Conservation (phyloP, 108 stramenopile species). For the Cyclotella sp. region DNA sequence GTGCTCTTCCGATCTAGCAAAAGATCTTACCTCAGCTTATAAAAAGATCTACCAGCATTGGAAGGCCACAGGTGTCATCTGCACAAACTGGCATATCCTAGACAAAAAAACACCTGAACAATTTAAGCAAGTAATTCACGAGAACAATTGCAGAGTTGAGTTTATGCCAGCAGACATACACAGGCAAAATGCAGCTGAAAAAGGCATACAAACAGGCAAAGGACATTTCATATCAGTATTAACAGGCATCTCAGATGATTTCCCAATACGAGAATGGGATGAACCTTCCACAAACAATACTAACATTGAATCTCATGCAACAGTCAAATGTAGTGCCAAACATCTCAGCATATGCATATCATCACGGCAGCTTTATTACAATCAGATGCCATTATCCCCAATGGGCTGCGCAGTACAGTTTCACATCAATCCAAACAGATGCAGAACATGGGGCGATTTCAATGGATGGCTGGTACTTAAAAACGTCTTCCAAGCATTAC, state of each 20-base stretch:
- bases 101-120: constrained; percentile 34
- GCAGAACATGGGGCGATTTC: constrained; percentile 21
- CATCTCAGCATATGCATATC: constrained; percentile 23
- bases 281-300: constrained; percentile 38
- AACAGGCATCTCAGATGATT: constrained; percentile 19
- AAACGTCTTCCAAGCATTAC: constrained; percentile 30
- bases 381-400: constrained; percentile 53
- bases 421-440: constrained; percentile 24
- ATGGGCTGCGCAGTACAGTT: constrained; percentile 38
- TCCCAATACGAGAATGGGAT: constrained; percentile 47
- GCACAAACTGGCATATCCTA: constrained; percentile 18
- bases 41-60: neutral
- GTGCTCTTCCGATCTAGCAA: no score
- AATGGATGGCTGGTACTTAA: constrained; percentile 27
- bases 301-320: constrained; percentile 47
- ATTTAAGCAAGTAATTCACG: constrained; percentile 22
- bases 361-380: constrained; percentile 37
- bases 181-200: constrained; percentile 52
- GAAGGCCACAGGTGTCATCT: neutral
- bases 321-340: constrained; percentile 26
- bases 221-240: constrained; percentile 55
- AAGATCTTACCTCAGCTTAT: neutral
- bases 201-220: constrained; percentile 61
- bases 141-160: constrained; percentile 29
- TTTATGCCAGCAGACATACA: constrained; percentile 39